These are phyloP conservation scores for Chlorella sp. DNA, from an alignment of 139 green algal genomes.

Conservation along the genomic window DNA sequence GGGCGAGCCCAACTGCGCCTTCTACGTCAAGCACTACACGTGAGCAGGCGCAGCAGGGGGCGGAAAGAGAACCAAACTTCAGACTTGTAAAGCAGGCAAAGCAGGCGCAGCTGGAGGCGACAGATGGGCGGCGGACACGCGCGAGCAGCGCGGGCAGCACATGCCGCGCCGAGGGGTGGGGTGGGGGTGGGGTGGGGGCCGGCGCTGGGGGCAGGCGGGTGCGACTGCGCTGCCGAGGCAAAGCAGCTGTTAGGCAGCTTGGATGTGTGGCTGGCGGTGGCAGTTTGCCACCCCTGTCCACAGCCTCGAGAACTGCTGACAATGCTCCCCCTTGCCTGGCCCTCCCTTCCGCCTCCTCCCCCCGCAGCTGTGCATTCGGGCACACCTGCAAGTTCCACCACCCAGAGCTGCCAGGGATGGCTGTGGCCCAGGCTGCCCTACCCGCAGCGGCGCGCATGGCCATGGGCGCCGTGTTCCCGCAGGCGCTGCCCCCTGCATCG, in stretches of 20 bases:
- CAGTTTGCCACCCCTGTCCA: background rate
- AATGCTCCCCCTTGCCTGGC: background rate
- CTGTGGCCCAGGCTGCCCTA: too few relatives aligned
- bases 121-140: background rate
- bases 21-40: slow-evolving; percentile 41
- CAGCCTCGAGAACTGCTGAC: background rate
- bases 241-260: background rate
- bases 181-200: background rate
- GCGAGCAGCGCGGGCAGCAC: background rate
- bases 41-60: too few relatives aligned
- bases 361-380: slow-evolving; percentile 40
- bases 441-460: too few relatives aligned
- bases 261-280: background rate
- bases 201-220: background rate
- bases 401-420: slow-evolving; percentile 19
- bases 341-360: background rate
- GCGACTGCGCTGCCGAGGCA: background rate
- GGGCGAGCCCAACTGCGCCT: slow-evolving; percentile 41
- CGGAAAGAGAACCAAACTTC: too few relatives aligned
- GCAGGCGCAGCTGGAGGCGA: background rate
- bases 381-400: slow-evolving; percentile 50
- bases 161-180: background rate
- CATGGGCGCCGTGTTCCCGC: too few relatives aligned
- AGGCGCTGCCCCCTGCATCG: too few relatives aligned
- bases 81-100: too few relatives aligned